phyloP scores from a whole-genome alignment of 306 rosid species.

The Fragaria ananassa region DNA sequence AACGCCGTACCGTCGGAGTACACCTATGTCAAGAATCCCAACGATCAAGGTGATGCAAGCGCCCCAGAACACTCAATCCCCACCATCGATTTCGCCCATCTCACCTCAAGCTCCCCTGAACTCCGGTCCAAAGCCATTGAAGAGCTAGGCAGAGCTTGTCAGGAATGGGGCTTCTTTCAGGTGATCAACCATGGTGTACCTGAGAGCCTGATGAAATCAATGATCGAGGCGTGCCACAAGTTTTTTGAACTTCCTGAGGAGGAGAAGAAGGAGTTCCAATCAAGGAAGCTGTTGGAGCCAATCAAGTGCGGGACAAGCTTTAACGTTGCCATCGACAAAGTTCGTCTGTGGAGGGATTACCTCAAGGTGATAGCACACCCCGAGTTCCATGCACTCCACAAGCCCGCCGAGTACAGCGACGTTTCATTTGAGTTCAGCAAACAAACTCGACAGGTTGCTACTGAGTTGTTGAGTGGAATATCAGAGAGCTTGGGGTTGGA shows the following conservation, averaged over 20 bases:
- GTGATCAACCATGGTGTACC: conserved; percentile 46
- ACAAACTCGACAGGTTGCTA: background rate
- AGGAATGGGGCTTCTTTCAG: conserved; percentile 37
- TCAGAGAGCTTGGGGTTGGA: conserved; percentile 13
- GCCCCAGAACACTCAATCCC: conserved; percentile 34
- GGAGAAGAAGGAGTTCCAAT: conserved; percentile 44
- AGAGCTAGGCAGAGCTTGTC: conserved; percentile 31
- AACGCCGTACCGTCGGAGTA: conserved; percentile 37
- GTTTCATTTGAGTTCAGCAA: conserved; percentile 10
- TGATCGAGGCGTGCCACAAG: conserved; percentile 29
- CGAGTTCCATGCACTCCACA: background rate
- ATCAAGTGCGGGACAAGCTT: conserved; percentile 12
- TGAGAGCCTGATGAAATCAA: conserved; percentile 31
- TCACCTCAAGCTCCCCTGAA: conserved; percentile 11
- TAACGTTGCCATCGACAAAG: conserved; percentile 2
- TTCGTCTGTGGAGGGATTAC: conserved; percentile 17
- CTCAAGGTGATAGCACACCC: conserved; percentile 15
- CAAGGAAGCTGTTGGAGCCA: conserved; percentile 4
- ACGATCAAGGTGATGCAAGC: conserved; percentile 29
- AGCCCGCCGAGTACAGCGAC: conserved; percentile 8
- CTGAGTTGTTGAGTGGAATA: background rate
- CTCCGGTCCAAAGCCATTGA: conserved; percentile 24
- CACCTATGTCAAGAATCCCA: conserved; percentile 22
- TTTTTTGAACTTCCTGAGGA: conserved; percentile 39
- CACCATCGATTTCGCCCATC: conserved; percentile 32